Evolutionary conservation across 495 filamentous ascomycete species (phyloP).

Genomic region (Sphaerosporella brunnea): DNA sequence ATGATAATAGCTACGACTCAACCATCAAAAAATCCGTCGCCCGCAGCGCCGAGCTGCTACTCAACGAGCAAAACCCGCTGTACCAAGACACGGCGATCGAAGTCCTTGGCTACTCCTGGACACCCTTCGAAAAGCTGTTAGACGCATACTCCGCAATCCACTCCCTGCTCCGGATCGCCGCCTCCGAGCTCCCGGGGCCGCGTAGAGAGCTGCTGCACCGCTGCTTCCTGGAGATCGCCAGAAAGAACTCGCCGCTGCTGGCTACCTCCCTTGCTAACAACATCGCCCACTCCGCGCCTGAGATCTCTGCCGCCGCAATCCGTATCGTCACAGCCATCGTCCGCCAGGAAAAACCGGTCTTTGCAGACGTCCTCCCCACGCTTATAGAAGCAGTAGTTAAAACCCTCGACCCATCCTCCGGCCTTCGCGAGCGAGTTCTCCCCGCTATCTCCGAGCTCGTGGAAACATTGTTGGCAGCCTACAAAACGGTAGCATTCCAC

Average conservation of each 20-base stretch:
- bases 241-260: conserved; percentile 18
- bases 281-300: conserved; percentile 11
- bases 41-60: conserved; percentile 13
- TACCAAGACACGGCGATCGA: conserved; percentile 24
- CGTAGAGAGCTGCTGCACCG: conserved; percentile 14
- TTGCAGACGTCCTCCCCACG: conserved; percentile 8
- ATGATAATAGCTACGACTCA: not conserved
- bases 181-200: conserved; percentile 5
- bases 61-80: conserved; percentile 13
- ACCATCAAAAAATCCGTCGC: conserved; percentile 19
- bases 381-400: conserved; percentile 17
- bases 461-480: conserved; percentile 16
- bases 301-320: conserved; percentile 17
- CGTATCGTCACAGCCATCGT: conserved; percentile 11
- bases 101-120: conserved; percentile 19
- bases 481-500: conserved; percentile 19
- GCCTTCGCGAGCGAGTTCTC: conserved; percentile 17
- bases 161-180: conserved; percentile 18
- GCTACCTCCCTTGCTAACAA: conserved; percentile 15
- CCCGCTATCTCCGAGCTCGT: conserved; percentile 20
- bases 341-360: conserved; percentile 8
- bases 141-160: conserved; percentile 20
- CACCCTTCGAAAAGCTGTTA: conserved; percentile 15
- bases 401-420: conserved; percentile 16
- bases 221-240: conserved; percentile 16